Conservation (phyloP, 176 grass and related monocot genomes). For the Tillandsia leiboldiana region DNA sequence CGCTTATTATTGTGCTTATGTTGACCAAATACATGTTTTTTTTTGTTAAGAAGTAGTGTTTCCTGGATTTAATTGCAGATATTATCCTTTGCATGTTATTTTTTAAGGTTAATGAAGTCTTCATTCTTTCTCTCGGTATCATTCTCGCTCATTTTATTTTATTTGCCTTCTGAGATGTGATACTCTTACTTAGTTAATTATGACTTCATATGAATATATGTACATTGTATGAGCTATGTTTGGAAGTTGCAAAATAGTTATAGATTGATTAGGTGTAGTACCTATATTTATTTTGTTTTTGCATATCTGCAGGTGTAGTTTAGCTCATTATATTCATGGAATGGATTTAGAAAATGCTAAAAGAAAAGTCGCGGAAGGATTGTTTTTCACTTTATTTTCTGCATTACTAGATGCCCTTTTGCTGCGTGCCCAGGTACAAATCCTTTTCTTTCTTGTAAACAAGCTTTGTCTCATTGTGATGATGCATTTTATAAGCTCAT, state of each 20-base stretch:
- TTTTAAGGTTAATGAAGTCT: neutral
- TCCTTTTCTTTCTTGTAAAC: slow-evolving; percentile 8
- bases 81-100: neutral
- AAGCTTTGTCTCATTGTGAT: neutral
- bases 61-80: neutral
- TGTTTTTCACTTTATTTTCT: slow-evolving; percentile 75
- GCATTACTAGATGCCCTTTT: slow-evolving; percentile 77
- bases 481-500: neutral
- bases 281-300: slow-evolving; percentile 17
- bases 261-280: neutral
- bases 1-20: no score
- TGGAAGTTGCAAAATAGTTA: neutral
- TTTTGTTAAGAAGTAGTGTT: neutral
- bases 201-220: neutral
- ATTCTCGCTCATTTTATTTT: neutral
- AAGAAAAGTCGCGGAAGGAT: slow-evolving; percentile 42
- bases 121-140: neutral
- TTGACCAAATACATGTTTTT: no score
- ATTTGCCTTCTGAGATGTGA: neutral
- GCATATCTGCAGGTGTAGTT: slow-evolving; percentile 64
- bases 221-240: neutral
- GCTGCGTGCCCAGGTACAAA: slow-evolving; percentile 61
- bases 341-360: slow-evolving; percentile 41
- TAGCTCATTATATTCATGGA: slow-evolving; percentile 66
- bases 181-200: neutral